Evolutionary conservation across 495 filamentous ascomycete species (phyloP).

Genomic region (Zalerion maritima): DNA sequence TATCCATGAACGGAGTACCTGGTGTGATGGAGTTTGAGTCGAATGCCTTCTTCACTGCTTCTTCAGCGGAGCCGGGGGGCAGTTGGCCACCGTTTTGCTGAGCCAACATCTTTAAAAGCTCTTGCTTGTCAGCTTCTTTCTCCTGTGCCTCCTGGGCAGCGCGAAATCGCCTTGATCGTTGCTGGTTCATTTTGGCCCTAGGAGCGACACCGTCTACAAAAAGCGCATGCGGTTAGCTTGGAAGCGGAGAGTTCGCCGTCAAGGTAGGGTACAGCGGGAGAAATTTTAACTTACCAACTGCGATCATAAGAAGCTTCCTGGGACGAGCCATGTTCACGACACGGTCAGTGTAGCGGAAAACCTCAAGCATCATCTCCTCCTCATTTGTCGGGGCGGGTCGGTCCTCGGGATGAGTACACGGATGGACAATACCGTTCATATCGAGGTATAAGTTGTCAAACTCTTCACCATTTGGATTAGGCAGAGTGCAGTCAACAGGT

Average conservation of each 20-base stretch:
- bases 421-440: conserved; percentile 99
- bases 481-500: conserved; percentile 66
- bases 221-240: conserved; percentile 22
- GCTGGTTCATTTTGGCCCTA: conserved; percentile 94
- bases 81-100: conserved; percentile 49
- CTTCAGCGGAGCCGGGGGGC: conserved; percentile 45
- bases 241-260: too few relatives aligned
- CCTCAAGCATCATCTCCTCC: conserved; percentile 97
- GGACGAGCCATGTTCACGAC: conserved; percentile 98
- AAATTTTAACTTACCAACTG: conserved; percentile 57
- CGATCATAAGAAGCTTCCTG: conserved; percentile 90
- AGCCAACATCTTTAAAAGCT: conserved; percentile 67
- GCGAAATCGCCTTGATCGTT: conserved; percentile 80
- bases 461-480: conserved; percentile 96
- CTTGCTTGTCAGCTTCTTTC: conserved; percentile 80
- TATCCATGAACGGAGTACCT: conserved; percentile 97
- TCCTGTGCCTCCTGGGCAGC: conserved; percentile 89
- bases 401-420: conserved; percentile 95
- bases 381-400: conserved; percentile 79
- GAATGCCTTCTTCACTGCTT: conserved; percentile 78
- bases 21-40: conserved; percentile 97
- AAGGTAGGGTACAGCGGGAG: not conserved
- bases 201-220: conserved; percentile 76
- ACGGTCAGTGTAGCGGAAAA: conserved; percentile 94
- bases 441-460: conserved; percentile 97